phyloP scores from a whole-genome alignment of 228 moss, liverwort and hornwort genomes.

The Sphagnum magellanicum region DNA sequence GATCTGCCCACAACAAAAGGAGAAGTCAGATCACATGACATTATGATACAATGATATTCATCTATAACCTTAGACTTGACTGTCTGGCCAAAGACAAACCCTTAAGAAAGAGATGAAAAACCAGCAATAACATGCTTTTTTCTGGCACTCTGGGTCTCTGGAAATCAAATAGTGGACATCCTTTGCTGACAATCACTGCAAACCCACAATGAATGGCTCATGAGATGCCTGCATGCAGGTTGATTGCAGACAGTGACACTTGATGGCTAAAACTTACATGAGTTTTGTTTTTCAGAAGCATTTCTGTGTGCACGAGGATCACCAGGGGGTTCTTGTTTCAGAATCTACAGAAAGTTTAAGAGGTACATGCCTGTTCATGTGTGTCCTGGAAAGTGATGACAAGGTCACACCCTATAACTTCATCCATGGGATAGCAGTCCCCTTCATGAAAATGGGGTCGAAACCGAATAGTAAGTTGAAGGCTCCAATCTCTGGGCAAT shows the following conservation, averaged over 20 bases:
- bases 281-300: no score
- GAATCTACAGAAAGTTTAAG: no score
- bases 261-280: no score
- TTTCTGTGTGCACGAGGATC: no score
- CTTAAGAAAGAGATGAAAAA: neutral
- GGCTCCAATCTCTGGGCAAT: constrained; percentile 28
- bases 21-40: neutral
- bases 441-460: constrained; percentile 44
- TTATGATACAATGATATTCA: neutral
- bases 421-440: constrained; percentile 43
- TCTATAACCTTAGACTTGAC: neutral
- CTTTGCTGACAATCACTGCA: no score
- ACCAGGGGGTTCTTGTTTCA: no score
- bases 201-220: no score
- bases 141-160: neutral
- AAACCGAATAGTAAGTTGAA: constrained; percentile 59
- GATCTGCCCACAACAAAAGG: constrained; percentile 18
- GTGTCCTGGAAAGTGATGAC: constrained; percentile 28
- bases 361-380: constrained; percentile 18
- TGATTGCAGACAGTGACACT: no score
- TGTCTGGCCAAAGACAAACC: neutral
- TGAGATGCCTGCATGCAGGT: no score
- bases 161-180: neutral
- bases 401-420: constrained; percentile 30
- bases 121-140: neutral